Conservation (phyloP, 495 filamentous ascomycete species). For the Podospora bellae-mahoneyi region DNA sequence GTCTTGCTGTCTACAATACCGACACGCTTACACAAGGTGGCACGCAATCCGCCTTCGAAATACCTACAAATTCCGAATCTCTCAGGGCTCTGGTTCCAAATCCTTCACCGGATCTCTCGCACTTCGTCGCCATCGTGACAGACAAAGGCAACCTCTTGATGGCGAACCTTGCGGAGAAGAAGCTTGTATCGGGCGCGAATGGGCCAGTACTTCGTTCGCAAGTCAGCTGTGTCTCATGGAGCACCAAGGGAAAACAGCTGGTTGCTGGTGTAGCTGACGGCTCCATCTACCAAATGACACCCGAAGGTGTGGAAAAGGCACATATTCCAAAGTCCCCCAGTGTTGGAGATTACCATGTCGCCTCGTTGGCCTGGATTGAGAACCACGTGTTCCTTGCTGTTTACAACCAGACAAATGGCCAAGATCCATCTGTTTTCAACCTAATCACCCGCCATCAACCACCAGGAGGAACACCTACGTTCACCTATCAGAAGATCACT, state of each 20-base stretch:
- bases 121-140: conserved; percentile 75
- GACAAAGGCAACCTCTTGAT: conserved; percentile 75
- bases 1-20: conserved; percentile 78
- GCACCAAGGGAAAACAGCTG: conserved; percentile 85
- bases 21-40: conserved; percentile 60
- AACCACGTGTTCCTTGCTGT: conserved; percentile 79
- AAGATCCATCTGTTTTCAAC: conserved; percentile 63
- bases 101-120: conserved; percentile 61
- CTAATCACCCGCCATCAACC: conserved; percentile 64
- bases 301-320: conserved; percentile 68
- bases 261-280: conserved; percentile 85
- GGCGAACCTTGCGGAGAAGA: conserved; percentile 69
- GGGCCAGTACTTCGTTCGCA: conserved; percentile 66
- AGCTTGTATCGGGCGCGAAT: conserved; percentile 54
- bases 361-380: conserved; percentile 84
- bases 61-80: conserved; percentile 69
- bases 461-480: conserved; percentile 37
- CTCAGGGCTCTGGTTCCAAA: conserved; percentile 79
- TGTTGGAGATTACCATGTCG: conserved; percentile 68
- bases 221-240: conserved; percentile 89
- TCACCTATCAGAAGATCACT: conserved; percentile 67
- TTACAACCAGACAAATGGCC: conserved; percentile 60
- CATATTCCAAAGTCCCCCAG: conserved; percentile 73
- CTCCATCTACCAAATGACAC: conserved; percentile 76
- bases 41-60: conserved; percentile 63